Percentiles rank a stretch among this genome's conserved stretches.
Conservation (phyloP, 352 stramenopile genomes). For the Plasmopara viticola region DNA sequence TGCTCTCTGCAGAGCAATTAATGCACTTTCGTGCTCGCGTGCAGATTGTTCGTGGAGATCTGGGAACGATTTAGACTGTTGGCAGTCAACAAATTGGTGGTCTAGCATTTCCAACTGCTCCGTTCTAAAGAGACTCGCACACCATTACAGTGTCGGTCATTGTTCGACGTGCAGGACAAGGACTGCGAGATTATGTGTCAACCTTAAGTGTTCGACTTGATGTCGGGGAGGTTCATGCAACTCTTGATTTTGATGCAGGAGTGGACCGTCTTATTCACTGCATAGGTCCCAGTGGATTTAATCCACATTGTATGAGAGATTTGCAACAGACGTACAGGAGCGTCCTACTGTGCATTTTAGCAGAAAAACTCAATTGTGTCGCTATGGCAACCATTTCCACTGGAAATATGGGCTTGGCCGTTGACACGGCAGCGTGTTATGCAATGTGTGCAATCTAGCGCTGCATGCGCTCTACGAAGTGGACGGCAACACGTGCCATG, state of each 20-base stretch:
- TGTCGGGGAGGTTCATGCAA: conserved; percentile 30
- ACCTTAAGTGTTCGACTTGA: conserved; percentile 9
- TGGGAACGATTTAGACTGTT: conserved; percentile 28
- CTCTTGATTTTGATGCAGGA: conserved; percentile 42
- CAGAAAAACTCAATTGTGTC: conserved; percentile 42
- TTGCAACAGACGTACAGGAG: conserved; percentile 31
- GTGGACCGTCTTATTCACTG: conserved; percentile 57
- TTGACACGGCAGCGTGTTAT: conserved; percentile 27
- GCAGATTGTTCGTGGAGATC: conserved; percentile 35
- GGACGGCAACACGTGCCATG: conserved; percentile 37
- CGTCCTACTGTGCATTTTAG: conserved; percentile 28
- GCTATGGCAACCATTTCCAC: conserved; percentile 64
- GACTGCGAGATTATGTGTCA: conserved; percentile 18
- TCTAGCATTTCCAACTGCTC: conserved; percentile 30
- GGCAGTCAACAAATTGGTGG: conserved; percentile 24
- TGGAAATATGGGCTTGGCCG: conserved; percentile 43
- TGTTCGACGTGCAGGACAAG: conserved; percentile 22
- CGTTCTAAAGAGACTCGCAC: too few species aligned
- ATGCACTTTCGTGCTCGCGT: conserved; percentile 32
- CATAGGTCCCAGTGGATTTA: conserved; percentile 36
- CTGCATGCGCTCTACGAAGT: conserved; percentile 40
- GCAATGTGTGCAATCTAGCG: conserved; percentile 47
- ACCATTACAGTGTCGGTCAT: conserved; percentile 21
- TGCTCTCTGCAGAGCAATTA: conserved; percentile 28
- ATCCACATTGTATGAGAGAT: conserved; percentile 17